A percentile compares a stretch with the other conserved stretches of the same genome.
Conservation (phyloP, 305 asterid genomes). For the Ilex paraguariensis region DNA sequence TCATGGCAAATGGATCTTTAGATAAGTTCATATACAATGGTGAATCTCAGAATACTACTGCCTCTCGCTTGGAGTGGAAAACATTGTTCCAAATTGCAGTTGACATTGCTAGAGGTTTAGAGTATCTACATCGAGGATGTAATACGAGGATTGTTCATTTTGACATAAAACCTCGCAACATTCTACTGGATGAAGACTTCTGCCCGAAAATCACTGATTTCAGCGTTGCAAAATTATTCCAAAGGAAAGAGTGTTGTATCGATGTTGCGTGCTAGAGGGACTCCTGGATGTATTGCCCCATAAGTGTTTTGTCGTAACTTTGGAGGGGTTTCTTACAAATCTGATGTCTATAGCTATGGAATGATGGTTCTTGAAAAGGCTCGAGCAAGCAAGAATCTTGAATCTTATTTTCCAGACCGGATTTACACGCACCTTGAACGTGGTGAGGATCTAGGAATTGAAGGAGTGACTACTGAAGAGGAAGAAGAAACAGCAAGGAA, state of each 20-base stretch:
- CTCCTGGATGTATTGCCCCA: constrained; percentile 52
- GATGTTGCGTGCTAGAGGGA: constrained; percentile 37
- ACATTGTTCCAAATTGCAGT: constrained; percentile 35
- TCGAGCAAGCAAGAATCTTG: constrained; percentile 37
- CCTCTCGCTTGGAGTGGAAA: constrained; percentile 32
- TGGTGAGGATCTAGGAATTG: constrained; percentile 17
- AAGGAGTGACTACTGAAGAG: constrained; percentile 21
- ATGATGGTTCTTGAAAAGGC: constrained; percentile 64
- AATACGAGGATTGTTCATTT: constrained; percentile 62
- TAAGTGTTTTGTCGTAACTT: constrained; percentile 39
- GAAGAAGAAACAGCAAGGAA: constrained; percentile 33
- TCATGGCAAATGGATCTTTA: constrained; percentile 58
- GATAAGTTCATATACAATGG: constrained; percentile 44
- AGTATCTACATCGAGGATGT: constrained; percentile 57
- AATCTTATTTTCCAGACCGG: constrained; percentile 35
- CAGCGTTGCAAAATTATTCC: constrained; percentile 47
- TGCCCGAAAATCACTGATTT: constrained; percentile 46
- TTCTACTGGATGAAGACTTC: constrained; percentile 34
- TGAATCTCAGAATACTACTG: constrained; percentile 3
- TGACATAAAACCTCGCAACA: constrained; percentile 67
- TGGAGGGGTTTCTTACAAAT: constrained; percentile 52
- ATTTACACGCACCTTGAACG: constrained; percentile 35
- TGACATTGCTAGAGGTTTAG: constrained; percentile 60
- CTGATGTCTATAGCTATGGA: constrained; percentile 63
- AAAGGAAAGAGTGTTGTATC: constrained; percentile 44